These are phyloP conservation scores for Mycena amicta DNA, from an alignment of 768 basidiomycete genomes.

Conservation along the genomic window DNA sequence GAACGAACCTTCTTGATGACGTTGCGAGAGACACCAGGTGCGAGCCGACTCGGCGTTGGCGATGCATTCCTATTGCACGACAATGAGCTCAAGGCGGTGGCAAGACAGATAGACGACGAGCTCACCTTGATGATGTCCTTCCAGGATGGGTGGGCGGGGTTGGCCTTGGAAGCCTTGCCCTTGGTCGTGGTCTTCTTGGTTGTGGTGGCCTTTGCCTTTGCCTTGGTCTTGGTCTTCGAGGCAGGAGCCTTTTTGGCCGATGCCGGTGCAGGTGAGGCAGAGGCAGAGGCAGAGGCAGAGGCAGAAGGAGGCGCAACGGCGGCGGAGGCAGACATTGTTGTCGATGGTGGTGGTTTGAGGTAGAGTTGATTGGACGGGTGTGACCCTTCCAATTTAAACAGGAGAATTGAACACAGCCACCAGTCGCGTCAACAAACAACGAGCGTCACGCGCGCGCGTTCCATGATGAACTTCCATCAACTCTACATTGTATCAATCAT, in stretches of 20 bases:
- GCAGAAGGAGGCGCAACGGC: conserved; percentile 17
- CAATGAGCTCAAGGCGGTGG: neutral
- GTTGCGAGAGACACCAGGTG: conserved; percentile 71
- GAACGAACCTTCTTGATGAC: conserved; percentile 78
- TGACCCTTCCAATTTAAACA: neutral
- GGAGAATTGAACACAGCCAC: neutral
- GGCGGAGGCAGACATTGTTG: conserved; percentile 11
- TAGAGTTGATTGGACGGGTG: neutral
- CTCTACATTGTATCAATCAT: conserved; percentile 50
- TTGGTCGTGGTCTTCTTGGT: conserved; percentile 39
- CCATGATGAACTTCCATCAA: neutral
- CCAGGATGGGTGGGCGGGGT: conserved; percentile 47
- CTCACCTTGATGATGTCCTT: conserved; percentile 56
- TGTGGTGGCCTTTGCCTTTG: conserved; percentile 13
- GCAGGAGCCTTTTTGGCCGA: conserved; percentile 5
- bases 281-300: neutral
- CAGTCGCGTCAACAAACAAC: neutral
- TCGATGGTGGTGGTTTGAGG: neutral
- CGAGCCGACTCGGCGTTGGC: conserved; percentile 62
- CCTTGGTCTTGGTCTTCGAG: conserved; percentile 6
- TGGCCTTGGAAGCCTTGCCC: conserved; percentile 29
- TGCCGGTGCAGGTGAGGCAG: conserved; percentile 1
- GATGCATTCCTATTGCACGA: conserved; percentile 66
- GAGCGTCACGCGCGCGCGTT: neutral
- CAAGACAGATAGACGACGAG: conserved; percentile 8